Percentiles rank a stretch among this genome's conserved stretches.
These are phyloP conservation scores for Silene latifolia DNA, from an alignment of 148 eudicot species.

Conservation along the genomic window DNA sequence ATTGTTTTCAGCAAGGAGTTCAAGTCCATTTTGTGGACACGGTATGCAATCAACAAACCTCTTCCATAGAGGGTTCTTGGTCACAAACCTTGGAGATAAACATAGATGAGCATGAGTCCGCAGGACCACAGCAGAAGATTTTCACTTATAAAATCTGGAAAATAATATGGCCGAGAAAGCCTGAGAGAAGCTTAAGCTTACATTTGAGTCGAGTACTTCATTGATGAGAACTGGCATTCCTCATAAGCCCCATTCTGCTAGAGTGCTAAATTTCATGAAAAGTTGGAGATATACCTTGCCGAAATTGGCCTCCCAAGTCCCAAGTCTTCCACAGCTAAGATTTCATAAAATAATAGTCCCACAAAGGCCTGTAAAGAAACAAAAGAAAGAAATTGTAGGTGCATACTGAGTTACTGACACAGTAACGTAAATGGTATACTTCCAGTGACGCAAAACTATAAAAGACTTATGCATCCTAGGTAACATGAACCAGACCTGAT, in stretches of 20 bases:
- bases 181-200: conserved; percentile 22
- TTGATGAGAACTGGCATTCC: background rate
- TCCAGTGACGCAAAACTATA: background rate
- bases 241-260: conserved; percentile 14
- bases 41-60: too few species aligned
- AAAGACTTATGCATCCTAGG: background rate
- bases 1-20: too few species aligned
- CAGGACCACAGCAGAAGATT: too few species aligned
- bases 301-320: background rate
- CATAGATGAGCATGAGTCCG: too few species aligned
- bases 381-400: background rate
- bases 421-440: background rate
- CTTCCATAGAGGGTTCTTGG: too few species aligned
- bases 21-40: too few species aligned
- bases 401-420: background rate
- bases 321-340: background rate
- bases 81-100: background rate
- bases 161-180: background rate
- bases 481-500: background rate
- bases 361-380: conserved; percentile 18
- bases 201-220: conserved; percentile 15
- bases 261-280: background rate
- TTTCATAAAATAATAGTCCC: background rate
- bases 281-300: background rate
- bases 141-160: too few species aligned